phyloP scores from a whole-genome alignment of 1,139 yeast species.

The Kluyveromyces sp. region DNA sequence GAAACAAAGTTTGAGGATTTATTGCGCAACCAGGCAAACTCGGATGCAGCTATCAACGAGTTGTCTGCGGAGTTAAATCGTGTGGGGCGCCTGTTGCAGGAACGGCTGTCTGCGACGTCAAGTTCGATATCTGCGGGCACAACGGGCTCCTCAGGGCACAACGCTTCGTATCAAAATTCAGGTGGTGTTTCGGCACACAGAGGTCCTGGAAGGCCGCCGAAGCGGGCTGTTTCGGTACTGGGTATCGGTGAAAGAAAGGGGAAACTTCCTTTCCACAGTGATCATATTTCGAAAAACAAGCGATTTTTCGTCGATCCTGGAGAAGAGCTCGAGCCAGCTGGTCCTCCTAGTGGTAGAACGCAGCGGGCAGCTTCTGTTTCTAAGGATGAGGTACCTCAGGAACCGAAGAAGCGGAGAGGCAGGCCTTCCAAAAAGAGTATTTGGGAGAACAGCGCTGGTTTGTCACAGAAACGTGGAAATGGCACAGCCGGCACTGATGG shows the following conservation, averaged over 20 bases:
- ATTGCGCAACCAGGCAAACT: slow-evolving; percentile 31
- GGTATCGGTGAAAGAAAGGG: slow-evolving; percentile 9
- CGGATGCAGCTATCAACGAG: slow-evolving; percentile 30
- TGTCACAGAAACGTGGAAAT: slow-evolving; percentile 7
- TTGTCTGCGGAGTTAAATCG: slow-evolving; percentile 17
- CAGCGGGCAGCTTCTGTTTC: neutral
- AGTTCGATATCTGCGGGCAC: slow-evolving; percentile 1
- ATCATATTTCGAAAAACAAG: slow-evolving; percentile 27
- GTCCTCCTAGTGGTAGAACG: neutral
- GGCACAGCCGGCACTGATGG: slow-evolving; percentile 5
- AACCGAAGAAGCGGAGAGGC: slow-evolving; percentile 25
- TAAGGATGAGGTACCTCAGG: slow-evolving; percentile 3
- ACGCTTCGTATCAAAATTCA: neutral
- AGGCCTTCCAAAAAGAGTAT: slow-evolving; percentile 29
- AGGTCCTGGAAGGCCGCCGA: slow-evolving; percentile 33
- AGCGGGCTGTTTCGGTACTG: slow-evolving; percentile 15
- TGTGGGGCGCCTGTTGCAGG: slow-evolving; percentile 8
- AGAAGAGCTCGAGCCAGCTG: slow-evolving; percentile 9
- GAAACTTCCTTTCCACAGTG: slow-evolving; percentile 26
- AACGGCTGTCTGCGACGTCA: slow-evolving; percentile 5
- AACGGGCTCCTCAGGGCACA: slow-evolving; percentile 1
- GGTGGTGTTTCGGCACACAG: slow-evolving; percentile 13
- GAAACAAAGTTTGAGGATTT: slow-evolving; percentile 32
- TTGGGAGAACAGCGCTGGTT: slow-evolving; percentile 17
- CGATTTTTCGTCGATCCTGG: slow-evolving; percentile 34